Conservation (phyloP, 106 monocot genomes). For the Phalaenopsis equestris region DNA sequence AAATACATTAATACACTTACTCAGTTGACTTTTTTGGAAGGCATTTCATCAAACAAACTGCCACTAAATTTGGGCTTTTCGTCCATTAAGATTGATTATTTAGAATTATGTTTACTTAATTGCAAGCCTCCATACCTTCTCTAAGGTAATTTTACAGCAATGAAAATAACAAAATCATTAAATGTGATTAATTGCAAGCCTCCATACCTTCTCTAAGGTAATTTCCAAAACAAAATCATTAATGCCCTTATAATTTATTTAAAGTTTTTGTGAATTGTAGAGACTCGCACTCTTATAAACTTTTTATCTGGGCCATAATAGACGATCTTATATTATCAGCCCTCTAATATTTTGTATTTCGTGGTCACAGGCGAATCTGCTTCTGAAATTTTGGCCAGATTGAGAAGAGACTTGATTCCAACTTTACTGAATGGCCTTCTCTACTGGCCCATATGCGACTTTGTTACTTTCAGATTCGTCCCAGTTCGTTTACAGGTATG, state of each 20-base stretch:
- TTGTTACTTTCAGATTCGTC: slow-evolving; percentile 83
- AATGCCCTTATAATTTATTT: neutral
- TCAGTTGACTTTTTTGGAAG: neutral
- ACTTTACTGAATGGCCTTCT: slow-evolving; percentile 57
- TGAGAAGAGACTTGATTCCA: slow-evolving; percentile 89
- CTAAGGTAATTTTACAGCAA: neutral
- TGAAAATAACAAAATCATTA: neutral
- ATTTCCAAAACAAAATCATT: too few relatives aligned
- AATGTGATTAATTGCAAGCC: neutral
- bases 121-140: neutral
- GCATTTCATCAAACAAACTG: too few relatives aligned
- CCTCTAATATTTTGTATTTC: neutral
- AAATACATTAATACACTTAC: neutral
- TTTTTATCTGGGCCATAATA: too few relatives aligned
- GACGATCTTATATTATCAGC: too few relatives aligned
- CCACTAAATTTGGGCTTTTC: too few relatives aligned
- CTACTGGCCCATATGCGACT: slow-evolving; percentile 96
- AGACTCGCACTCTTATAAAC: neutral
- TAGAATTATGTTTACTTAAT: neutral
- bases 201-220: too few relatives aligned
- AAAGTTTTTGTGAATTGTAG: neutral
- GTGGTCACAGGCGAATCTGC: slow-evolving; percentile 56
- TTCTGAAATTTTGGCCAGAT: slow-evolving; percentile 65
- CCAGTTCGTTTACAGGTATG: slow-evolving; percentile 87
- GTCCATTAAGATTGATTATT: neutral